These are phyloP conservation scores for Auriscalpium orientale DNA, from an alignment of 768 basidiomycete genomes.

Conservation along the genomic window DNA sequence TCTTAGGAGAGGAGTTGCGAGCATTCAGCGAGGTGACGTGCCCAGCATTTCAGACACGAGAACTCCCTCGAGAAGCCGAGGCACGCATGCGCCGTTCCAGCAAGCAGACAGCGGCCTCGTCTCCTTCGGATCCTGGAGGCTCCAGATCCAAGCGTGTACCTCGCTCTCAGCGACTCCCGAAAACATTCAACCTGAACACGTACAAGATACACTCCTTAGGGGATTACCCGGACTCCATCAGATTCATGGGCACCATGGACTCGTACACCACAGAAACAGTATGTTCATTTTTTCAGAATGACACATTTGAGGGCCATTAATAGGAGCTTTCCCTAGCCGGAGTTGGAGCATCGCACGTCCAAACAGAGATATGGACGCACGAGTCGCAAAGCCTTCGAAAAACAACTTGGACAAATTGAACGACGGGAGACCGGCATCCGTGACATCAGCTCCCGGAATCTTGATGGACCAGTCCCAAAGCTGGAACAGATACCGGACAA, in stretches of 20 bases:
- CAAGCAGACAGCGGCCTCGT: not conserved
- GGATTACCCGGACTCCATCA: constrained; percentile 24
- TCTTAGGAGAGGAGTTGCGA: constrained; percentile 15
- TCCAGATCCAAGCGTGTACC: not conserved
- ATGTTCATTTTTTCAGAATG: not conserved
- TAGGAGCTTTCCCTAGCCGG: constrained; percentile 20
- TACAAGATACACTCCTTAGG: constrained; percentile 31
- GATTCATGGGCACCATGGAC: constrained; percentile 27
- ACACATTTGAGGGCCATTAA: not conserved
- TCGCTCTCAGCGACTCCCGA: not conserved
- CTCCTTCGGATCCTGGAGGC: too few species aligned
- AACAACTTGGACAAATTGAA: constrained; percentile 20
- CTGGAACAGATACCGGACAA: not conserved
- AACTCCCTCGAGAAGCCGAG: not conserved
- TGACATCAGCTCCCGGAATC: not conserved
- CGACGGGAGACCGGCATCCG: constrained; percentile 3
- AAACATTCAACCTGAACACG: constrained; percentile 24
- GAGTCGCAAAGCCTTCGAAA: constrained; percentile 14
- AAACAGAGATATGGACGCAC: constrained; percentile 23
- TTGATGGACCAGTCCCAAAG: not conserved
- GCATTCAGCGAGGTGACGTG: constrained; percentile 22
- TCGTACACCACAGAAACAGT: constrained; percentile 28
- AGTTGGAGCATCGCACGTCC: constrained; percentile 24
- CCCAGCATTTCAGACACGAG: constrained; percentile 14
- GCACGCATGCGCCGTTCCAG: not conserved